These are phyloP conservation scores for Glebionis coronaria DNA, from an alignment of 129 eudicot genomes.

Conservation along the genomic window DNA sequence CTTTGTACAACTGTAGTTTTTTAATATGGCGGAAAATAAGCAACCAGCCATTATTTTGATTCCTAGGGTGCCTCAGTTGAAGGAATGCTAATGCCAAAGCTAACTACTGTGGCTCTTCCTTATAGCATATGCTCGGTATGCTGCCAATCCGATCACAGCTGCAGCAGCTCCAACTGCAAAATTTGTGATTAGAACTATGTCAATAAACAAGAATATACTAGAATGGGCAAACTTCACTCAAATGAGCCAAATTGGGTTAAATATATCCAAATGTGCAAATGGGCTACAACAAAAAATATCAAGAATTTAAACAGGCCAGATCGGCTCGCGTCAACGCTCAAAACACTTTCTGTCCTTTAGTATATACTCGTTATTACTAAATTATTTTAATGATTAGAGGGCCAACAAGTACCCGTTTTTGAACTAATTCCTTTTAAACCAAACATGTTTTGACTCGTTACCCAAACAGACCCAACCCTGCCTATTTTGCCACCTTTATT, in stretches of 20 bases:
- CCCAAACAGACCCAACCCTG: too few relatives aligned
- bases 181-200: not conserved
- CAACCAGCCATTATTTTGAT: constrained; percentile 28
- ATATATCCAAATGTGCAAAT: too few relatives aligned
- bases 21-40: not conserved
- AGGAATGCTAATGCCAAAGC: constrained; percentile 17
- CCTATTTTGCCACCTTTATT: not conserved
- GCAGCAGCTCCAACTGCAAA: constrained; percentile 87
- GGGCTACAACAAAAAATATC: too few relatives aligned
- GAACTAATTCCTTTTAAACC: too few relatives aligned
- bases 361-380: too few relatives aligned
- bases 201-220: not conserved
- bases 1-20: constrained; percentile 34
- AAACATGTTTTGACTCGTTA: too few relatives aligned
- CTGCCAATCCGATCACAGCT: constrained; percentile 68
- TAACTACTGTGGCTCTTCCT: constrained; percentile 63
- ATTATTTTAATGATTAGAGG: too few relatives aligned
- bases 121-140: constrained; percentile 66
- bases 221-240: not conserved
- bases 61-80: constrained; percentile 14
- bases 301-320: too few relatives aligned
- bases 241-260: not conserved
- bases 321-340: too few relatives aligned
- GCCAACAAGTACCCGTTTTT: too few relatives aligned
- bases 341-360: too few relatives aligned